Evolutionary conservation across 1,284 basidiomycete species (phyloP).

Genomic region (Ustilago loliicola): DNA sequence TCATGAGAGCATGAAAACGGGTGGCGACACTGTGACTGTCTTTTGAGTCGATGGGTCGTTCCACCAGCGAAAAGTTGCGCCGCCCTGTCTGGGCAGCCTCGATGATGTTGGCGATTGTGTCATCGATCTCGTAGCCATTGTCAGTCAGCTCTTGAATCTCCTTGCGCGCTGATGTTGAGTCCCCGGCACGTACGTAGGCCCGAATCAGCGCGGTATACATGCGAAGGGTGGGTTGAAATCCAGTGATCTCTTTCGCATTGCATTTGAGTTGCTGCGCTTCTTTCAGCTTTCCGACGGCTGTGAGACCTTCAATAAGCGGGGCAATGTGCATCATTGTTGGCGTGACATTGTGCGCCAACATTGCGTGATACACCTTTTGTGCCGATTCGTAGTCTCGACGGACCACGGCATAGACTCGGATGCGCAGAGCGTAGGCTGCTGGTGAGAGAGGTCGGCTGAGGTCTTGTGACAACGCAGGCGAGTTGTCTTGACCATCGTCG

Average conservation of each 20-base stretch:
- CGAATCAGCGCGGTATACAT: constrained; percentile 53
- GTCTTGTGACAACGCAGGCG: constrained; percentile 16
- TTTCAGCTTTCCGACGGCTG: constrained; percentile 25
- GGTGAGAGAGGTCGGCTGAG: constrained; percentile 27
- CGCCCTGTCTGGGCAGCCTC: constrained; percentile 35
- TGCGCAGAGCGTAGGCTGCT: constrained; percentile 47
- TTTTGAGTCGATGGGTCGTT: constrained; percentile 15
- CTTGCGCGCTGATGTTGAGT: constrained; percentile 18
- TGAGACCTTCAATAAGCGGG: constrained; percentile 50
- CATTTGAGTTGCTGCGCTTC: constrained; percentile 47
- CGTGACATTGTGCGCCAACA: constrained; percentile 42
- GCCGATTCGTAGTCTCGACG: constrained; percentile 47
- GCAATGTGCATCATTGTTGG: constrained; percentile 55
- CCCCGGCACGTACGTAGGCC: constrained; percentile 29
- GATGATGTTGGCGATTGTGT: constrained; percentile 43
- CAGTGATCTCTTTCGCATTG: constrained; percentile 31
- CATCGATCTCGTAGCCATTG: constrained; percentile 41
- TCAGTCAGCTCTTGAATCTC: constrained; percentile 35
- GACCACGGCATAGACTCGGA: constrained; percentile 53
- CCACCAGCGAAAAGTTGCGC: constrained; percentile 21
- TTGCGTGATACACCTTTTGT: constrained; percentile 42
- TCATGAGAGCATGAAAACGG: constrained; percentile 39
- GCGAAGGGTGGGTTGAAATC: constrained; percentile 36
- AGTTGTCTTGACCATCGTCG: not conserved
- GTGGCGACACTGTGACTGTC: constrained; percentile 39